Evolutionary conservation across 441 rosid species (phyloP).

Genomic region (Erysimum cheiri): DNA sequence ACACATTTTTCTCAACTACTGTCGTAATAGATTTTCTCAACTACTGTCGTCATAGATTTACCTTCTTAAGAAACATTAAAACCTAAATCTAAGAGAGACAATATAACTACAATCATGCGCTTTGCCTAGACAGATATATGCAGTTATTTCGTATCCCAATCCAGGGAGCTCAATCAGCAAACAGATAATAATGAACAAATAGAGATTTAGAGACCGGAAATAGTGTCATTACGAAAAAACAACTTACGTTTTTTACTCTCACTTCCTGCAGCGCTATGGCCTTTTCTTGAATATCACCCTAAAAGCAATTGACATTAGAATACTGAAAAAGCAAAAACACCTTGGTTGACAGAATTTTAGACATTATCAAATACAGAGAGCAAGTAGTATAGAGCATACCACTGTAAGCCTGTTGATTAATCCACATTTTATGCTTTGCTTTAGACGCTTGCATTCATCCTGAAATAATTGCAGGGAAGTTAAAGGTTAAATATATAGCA

Average conservation of each 20-base stretch:
- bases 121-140: constrained; percentile 15
- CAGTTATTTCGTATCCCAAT: constrained; percentile 7
- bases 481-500: constrained; percentile 29
- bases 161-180: constrained; percentile 18
- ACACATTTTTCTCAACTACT: background rate
- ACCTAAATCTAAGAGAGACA: constrained; percentile 18
- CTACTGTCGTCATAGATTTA: background rate
- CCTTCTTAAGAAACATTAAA: constrained; percentile 10
- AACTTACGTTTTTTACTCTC: constrained; percentile 91
- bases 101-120: constrained; percentile 29
- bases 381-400: constrained; percentile 53
- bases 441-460: constrained; percentile 98
- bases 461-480: constrained; percentile 40
- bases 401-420: constrained; percentile 82
- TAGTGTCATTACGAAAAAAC: constrained; percentile 7
- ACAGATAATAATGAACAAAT: constrained; percentile 17
- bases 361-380: constrained; percentile 17
- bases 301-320: constrained; percentile 48
- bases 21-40: background rate
- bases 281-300: constrained; percentile 95
- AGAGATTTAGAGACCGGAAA: constrained; percentile 7
- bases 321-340: constrained; percentile 5
- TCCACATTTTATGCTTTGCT: constrained; percentile 97
- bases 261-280: constrained; percentile 86
- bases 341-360: constrained; percentile 3